phyloP scores from a whole-genome alignment of 441 rosid species.

The Erodium chrysanthum region DNA sequence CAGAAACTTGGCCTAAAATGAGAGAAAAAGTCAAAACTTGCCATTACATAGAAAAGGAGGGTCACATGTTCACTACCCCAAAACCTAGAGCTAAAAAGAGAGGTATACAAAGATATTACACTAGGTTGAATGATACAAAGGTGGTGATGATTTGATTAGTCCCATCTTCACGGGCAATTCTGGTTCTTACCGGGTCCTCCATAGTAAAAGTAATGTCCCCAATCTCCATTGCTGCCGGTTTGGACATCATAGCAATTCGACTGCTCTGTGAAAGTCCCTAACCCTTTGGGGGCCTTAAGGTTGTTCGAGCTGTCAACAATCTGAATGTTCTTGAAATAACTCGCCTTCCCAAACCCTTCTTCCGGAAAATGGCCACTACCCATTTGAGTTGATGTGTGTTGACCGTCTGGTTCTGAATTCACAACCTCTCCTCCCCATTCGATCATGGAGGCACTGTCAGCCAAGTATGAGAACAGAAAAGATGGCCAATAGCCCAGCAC shows the following conservation, averaged over 20 bases:
- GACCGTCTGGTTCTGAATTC: slow-evolving; percentile 67
- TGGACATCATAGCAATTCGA: slow-evolving; percentile 92
- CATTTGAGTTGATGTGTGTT: slow-evolving; percentile 91
- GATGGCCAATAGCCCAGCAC: slow-evolving; percentile 96
- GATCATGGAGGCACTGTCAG: slow-evolving; percentile 85
- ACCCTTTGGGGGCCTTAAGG: slow-evolving; percentile 80
- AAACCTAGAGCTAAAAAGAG: slow-evolving; percentile 27
- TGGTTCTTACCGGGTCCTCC: slow-evolving; percentile 94
- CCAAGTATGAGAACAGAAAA: slow-evolving; percentile 81
- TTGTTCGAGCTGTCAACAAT: slow-evolving; percentile 82
- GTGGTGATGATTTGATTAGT: no score
- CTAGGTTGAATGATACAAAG: slow-evolving; percentile 54
- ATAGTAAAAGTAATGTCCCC: slow-evolving; percentile 96
- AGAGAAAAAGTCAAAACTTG: slow-evolving; percentile 41
- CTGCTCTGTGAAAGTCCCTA: slow-evolving; percentile 78
- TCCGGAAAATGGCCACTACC: slow-evolving; percentile 92
- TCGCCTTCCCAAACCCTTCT: slow-evolving; percentile 85
- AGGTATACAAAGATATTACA: slow-evolving; percentile 23
- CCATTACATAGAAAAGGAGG: slow-evolving; percentile 30
- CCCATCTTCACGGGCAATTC: slow-evolving; percentile 42
- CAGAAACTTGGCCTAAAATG: slow-evolving; percentile 37
- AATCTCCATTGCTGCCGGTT: slow-evolving; percentile 69
- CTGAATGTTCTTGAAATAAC: slow-evolving; percentile 84
- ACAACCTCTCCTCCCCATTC: slow-evolving; percentile 99
- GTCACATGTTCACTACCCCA: slow-evolving; percentile 34